Base-by-base conservation (phyloP, 2,329 filamentous ascomycete species). In the Exophiala alcalophila region DNA sequence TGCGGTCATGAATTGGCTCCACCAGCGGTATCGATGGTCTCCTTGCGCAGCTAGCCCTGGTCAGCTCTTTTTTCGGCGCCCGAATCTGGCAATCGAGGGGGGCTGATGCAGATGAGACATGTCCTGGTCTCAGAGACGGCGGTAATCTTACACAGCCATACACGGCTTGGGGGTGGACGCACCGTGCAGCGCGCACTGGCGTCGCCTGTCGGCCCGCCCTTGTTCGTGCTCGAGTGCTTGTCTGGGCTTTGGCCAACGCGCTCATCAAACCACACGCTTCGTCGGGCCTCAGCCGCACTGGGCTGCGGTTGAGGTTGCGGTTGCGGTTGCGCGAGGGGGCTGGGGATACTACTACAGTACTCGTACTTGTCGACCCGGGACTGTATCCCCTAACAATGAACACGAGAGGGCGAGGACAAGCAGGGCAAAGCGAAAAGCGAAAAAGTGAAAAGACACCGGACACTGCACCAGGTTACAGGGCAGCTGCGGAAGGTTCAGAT, bases 1-100 rank as follows among this genome's bases (percentile, higher is more conserved):
- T 43, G 49, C 40, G 44, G 51, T 50, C 53, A 53, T 40, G 40
- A 34, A 49, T 30, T 42, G 29, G 38, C 34, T 49, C 52, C 52
- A 55, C 50, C 25, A 15, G 33, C 29, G 29, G 44, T 32, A 40
- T 36, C 39, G 29, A 47, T 20, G 33, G 49, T 21, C 35, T 33
- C n/a, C n/a, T n/a, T n/a, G n/a, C n/a, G n/a, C n/a, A 28, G 28
- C 44, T 44, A 40, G 29, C 32, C 34, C 34, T 29, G 12, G 38
- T 46, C 44, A 39, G 32, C 36, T 32, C 38, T 40, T 40, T 47
- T 48, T 55, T 54, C 52, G 52, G 52, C 42, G 50, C 43, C 52
- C 52, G 52, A 55, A 48, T 44, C 19, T 40, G 44, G 47, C 30
- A 42, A 37, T 31, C 25, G 26, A 37, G 23, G 30, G 44, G 32